phyloP scores from a whole-genome alignment of 2,329 filamentous ascomycete species.

The Aspergillus sp. region DNA sequence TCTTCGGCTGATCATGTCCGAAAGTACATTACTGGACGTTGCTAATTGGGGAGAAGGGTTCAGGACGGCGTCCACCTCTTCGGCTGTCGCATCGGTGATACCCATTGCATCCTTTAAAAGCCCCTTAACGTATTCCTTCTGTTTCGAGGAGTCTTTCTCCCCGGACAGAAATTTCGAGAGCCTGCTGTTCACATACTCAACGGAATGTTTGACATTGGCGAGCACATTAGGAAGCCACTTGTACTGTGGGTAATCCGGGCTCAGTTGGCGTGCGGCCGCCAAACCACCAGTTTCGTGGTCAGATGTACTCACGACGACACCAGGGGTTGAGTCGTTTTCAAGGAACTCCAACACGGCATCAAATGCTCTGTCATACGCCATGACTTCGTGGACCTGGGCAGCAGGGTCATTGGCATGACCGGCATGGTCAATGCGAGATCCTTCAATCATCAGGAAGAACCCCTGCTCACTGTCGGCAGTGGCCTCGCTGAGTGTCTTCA shows the following conservation, averaged over 20 bases:
- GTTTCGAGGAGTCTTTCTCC: slow-evolving; percentile 42
- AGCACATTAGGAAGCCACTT: slow-evolving; percentile 80
- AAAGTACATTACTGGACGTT: slow-evolving; percentile 58
- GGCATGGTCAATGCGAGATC: slow-evolving; percentile 91
- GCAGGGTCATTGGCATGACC: slow-evolving; percentile 81
- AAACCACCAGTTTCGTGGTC: slow-evolving; percentile 96
- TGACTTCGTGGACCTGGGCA: slow-evolving; percentile 81
- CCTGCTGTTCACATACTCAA: slow-evolving; percentile 63
- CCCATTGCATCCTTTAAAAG: slow-evolving; percentile 70
- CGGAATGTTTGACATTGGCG: slow-evolving; percentile 70
- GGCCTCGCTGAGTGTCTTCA: slow-evolving; percentile 73
- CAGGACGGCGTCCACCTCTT: slow-evolving; percentile 66
- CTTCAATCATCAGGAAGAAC: slow-evolving; percentile 99
- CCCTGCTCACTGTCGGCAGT: slow-evolving; percentile 81
- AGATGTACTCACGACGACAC: slow-evolving; percentile 81
- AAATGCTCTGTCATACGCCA: slow-evolving; percentile 92
- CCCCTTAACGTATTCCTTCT: slow-evolving; percentile 60
- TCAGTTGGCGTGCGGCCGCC: slow-evolving; percentile 68
- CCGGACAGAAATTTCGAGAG: slow-evolving; percentile 57
- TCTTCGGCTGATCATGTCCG: slow-evolving; percentile 80
- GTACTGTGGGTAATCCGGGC: slow-evolving; percentile 61
- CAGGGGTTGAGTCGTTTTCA: slow-evolving; percentile 63
- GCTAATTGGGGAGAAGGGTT: slow-evolving; percentile 49
- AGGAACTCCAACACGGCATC: slow-evolving; percentile 80
- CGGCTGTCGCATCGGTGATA: slow-evolving; percentile 65